phyloP scores from a whole-genome alignment of 371 early-diverging fungal species.

The Saksenaea oblongispora region DNA sequence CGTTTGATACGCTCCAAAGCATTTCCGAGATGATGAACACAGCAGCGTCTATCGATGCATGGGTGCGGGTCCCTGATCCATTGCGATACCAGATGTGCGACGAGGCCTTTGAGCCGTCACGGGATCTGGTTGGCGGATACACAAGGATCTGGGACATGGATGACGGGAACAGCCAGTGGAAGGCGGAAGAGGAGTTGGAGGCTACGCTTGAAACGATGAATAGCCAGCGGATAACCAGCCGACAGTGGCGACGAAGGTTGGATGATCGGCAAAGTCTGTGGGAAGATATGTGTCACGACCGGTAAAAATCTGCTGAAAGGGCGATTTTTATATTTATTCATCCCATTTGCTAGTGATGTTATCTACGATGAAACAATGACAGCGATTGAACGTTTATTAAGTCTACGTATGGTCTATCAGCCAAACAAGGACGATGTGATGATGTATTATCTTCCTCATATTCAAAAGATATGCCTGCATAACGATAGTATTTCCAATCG shows the following conservation, averaged over 20 bases:
- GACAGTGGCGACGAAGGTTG: background rate
- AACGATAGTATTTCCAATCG: conserved; percentile 21
- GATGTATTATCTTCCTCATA: conserved; percentile 26
- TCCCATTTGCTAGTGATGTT: background rate
- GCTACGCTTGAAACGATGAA: background rate
- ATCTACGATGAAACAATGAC: background rate
- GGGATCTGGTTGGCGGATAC: background rate
- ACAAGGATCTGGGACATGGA: background rate
- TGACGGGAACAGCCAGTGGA: background rate
- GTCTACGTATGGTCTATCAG: background rate
- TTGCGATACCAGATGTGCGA: background rate
- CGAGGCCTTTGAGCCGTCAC: background rate
- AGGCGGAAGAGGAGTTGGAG: background rate
- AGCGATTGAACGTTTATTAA: background rate
- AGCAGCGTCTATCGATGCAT: background rate
- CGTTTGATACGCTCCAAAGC: background rate
- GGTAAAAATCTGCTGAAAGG: background rate
- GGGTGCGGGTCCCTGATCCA: background rate
- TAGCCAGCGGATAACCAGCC: background rate
- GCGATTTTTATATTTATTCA: background rate
- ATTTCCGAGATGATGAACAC: background rate
- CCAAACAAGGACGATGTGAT: background rate
- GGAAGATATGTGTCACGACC: background rate
- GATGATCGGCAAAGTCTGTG: background rate
- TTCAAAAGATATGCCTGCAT: conserved; percentile 20